Evolutionary conservation across 139 green algal genomes (phyloP).

Genomic region (Micromonas pusilla): DNA sequence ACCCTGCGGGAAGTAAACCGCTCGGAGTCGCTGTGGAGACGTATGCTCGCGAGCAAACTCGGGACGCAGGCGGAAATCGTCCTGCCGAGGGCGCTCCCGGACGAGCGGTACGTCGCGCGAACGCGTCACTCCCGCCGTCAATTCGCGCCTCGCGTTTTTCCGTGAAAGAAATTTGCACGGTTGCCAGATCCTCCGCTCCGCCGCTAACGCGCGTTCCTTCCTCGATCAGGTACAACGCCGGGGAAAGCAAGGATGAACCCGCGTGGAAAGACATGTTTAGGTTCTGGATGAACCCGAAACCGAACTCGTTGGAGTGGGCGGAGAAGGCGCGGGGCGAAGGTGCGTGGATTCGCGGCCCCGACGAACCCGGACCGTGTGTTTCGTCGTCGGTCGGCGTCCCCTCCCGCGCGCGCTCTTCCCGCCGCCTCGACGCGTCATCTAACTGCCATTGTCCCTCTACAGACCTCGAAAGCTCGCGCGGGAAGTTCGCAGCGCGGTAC

Average conservation of each 20-base stretch:
- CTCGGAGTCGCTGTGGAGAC: not conserved
- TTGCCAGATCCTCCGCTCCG: too few species aligned
- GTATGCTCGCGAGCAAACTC: not conserved
- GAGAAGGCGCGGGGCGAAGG: not conserved
- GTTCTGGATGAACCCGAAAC: not conserved
- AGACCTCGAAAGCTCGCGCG: not conserved
- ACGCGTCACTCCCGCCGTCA: not conserved
- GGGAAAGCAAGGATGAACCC: not conserved
- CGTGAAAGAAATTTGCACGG: too few species aligned
- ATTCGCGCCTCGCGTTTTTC: not conserved
- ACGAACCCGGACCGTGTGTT: too few species aligned
- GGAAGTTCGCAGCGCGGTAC: conserved; percentile 7
- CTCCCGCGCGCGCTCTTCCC: not conserved
- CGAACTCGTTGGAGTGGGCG: not conserved
- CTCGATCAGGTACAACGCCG: not conserved
- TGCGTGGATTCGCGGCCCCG: too few species aligned
- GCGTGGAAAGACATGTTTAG: not conserved
- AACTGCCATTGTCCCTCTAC: not conserved
- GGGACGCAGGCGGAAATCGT: not conserved
- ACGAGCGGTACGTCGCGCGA: not conserved
- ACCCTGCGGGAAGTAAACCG: not conserved
- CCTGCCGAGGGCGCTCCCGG: not conserved
- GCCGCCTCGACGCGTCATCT: too few species aligned
- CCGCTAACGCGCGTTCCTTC: too few species aligned
- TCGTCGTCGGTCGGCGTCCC: not conserved